Percentiles rank a stretch among this genome's conserved stretches.
Conservation (phyloP, 768 basidiomycete species). For the Thelephora ganbajun region DNA sequence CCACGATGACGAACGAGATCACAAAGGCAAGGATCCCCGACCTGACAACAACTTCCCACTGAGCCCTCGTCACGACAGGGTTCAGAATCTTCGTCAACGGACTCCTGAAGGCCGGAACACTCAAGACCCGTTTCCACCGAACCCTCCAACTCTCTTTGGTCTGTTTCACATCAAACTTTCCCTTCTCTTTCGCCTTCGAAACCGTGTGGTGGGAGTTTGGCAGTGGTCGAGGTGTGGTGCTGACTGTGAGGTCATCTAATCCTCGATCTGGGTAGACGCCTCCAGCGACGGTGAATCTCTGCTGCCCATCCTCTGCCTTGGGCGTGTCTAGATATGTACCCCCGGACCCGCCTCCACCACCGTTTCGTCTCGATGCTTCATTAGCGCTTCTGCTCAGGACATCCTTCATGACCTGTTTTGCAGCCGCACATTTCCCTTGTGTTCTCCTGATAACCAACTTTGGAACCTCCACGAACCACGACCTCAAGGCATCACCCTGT, state of each 20-base stretch:
- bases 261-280: no score
- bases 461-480: neutral
- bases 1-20: conserved; percentile 17
- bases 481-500: neutral
- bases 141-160: conserved; percentile 11
- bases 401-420: neutral
- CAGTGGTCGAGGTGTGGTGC: neutral
- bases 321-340: neutral
- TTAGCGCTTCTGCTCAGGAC: neutral
- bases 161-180: neutral
- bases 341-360: no score
- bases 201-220: no score
- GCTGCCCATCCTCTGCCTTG: conserved; percentile 4
- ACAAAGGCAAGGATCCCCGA: conserved; percentile 36
- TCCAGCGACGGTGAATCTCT: neutral
- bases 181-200: neutral
- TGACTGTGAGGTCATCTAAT: no score
- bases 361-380: neutral
- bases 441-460: neutral
- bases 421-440: neutral
- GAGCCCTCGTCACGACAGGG: conserved; percentile 59
- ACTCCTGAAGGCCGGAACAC: conserved; percentile 58
- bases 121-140: conserved; percentile 30
- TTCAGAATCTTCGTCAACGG: conserved; percentile 59
- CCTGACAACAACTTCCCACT: conserved; percentile 74